Base-by-base conservation (phyloP, 495 filamentous ascomycete species). In the Penicillium desertorum region DNA sequence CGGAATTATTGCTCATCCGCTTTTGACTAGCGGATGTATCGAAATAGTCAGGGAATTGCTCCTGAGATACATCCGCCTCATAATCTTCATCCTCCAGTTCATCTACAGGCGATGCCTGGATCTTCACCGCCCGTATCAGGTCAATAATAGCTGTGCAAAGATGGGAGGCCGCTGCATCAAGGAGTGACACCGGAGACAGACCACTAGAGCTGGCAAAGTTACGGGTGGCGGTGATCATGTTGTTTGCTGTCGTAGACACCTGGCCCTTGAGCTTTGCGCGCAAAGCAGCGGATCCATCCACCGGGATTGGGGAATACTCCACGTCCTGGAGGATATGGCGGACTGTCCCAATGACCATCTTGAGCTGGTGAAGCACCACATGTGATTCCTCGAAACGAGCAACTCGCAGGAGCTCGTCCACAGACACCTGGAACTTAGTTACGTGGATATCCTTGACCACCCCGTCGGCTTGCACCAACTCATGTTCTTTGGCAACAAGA, bases 101-200 rank as follows among this genome's bases (percentile, higher is more conserved):
- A 30, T 85, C 85, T 0, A 77, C 78, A 5, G 86, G 82, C 2
- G 89, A 92, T 8, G 88, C 78, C 16, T 88, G 81, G 57, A 98
- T 88, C 73, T 96, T 96, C 59, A 91, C 92, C 10, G 83, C 75
- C 45, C 87, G 86, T 30, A 96, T 76, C 17, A 97, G 76, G 60
- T 96, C 94, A 20, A 98, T 87, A 7, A 97, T 81, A 3, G 90
- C 86, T 5, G 89, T 84, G 10, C 88, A 88, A 22, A 98, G 76
- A 74, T 98, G 92, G 14, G 89, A 93, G n/a, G 92, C 93, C 9
- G 94, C 94, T 11, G 94, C 94, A 74, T 98, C 94, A 16, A 98
- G 78, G 20, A 98, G 74, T 3, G 90, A 95, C n/a, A 98, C 88
- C 2, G 95, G 94, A 4, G 90, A 92, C n/a, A 98, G 78, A 17